Conservation (phyloP, 2,329 filamentous ascomycete species). For the Hymenoscyphus repandus region DNA sequence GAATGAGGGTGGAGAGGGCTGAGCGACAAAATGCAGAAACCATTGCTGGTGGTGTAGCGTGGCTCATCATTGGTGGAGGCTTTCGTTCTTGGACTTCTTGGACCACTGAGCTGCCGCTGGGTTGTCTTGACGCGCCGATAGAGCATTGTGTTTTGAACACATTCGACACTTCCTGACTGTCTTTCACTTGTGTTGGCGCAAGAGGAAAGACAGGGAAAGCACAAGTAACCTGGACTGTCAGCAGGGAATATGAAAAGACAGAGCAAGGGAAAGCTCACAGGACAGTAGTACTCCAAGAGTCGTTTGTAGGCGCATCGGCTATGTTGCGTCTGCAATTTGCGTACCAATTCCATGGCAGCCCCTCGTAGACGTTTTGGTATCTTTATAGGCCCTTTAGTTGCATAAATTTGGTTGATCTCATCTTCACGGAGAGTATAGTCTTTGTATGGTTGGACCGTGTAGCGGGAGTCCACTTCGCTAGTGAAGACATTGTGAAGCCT, state of each 20-base stretch:
- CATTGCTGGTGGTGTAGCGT: conserved; percentile 60
- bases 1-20: conserved; percentile 66
- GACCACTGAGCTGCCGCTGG: conserved; percentile 19
- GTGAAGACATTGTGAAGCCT: conserved; percentile 89
- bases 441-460: conserved; percentile 69
- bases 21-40: conserved; percentile 87
- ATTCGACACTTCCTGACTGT: conserved; percentile 20
- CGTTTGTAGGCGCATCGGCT: conserved; percentile 72
- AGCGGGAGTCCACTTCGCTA: conserved; percentile 54
- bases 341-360: conserved; percentile 51
- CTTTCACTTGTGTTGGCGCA: conserved; percentile 3
- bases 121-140: conserved; percentile 6
- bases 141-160: conserved; percentile 22
- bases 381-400: conserved; percentile 27
- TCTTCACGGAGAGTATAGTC: conserved; percentile 83
- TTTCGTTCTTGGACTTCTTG: conserved; percentile 31
- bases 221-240: conserved; percentile 13
- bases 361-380: conserved; percentile 68
- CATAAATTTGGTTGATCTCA: conserved; percentile 53
- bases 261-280: conserved; percentile 33
- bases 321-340: conserved; percentile 66
- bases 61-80: conserved; percentile 46
- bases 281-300: conserved; percentile 77
- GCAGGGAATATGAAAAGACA: neutral
- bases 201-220: conserved; percentile 1